Evolutionary conservation across 169 alveolate species (phyloP), one percentile per base, ranked within the genome.

Genomic region (Eimeria sp.): DNA sequence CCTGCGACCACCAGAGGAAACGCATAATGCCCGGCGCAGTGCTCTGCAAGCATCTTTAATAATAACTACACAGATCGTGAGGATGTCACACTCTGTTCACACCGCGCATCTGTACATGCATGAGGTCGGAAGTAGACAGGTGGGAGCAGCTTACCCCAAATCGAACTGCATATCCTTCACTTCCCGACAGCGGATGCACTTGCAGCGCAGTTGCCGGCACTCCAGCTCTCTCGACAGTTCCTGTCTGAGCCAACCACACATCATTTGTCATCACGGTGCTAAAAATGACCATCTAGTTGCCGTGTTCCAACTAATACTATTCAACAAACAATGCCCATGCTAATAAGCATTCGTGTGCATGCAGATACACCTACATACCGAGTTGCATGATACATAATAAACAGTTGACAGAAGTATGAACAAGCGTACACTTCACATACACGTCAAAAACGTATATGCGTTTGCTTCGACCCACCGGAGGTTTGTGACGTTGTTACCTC

Each of bases 111-210:
- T 2, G 40, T 34, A 49, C 43, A 80, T 27, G 51, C 43, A 47
- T 80, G 45, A 20, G 9, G 89, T 49, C 47, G 65, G 89, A 13
- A 49, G 65, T 4, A 58, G 10, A 49, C 89, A 20, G 22, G 10
- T 10, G 7, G n/a, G 4, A 10, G 93, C 9, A 45, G 67, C 97
- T 95, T 47, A 61, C 97, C 86, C 54, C 45, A 78, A 76, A 54
- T 95, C 97, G 61, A 95, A 83, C 73, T 95, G 96, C 51, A 96
- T 96, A 54, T 95, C 98, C 96, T 98, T 98, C 25, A 98, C 98
- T 96, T 99, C 99, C 30, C 99, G 98, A 92, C 99, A 99, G 45
- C 99, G 97, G 57, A 98, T 98, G 97, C 99, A 99, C 61, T 97
- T 97, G 95, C 99, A 99, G 90, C 91, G 94, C 95, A 98, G 90